phyloP scores from a whole-genome alignment of 257 asterid genomes.

The Penstemon eatonii region DNA sequence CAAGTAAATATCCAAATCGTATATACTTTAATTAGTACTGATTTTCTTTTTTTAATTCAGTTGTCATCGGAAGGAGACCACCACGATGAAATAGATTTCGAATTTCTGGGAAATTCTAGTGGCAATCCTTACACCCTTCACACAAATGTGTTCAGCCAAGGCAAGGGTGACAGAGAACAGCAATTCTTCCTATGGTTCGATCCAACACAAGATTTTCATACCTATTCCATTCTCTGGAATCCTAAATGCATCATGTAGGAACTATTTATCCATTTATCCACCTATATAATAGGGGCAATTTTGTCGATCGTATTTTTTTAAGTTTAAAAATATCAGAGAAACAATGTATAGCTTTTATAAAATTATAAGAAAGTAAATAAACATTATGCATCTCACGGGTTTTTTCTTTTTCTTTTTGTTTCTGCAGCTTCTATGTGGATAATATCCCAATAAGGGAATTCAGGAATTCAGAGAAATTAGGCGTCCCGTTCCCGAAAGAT shows the following conservation, averaged over 20 bases:
- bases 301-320: too few relatives aligned
- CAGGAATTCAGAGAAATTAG: conserved; percentile 51
- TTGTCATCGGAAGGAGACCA: conserved; percentile 69
- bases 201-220: conserved; percentile 80
- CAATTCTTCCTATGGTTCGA: conserved; percentile 91
- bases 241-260: conserved; percentile 70
- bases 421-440: conserved; percentile 60
- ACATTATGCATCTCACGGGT: too few relatives aligned
- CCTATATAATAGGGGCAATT: not conserved
- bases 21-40: not conserved
- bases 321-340: too few relatives aligned
- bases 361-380: too few relatives aligned
- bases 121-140: conserved; percentile 90
- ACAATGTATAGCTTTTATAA: not conserved
- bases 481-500: conserved; percentile 55
- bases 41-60: conserved; percentile 29
- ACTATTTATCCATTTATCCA: not conserved
- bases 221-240: conserved; percentile 83
- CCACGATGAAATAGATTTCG: conserved; percentile 90
- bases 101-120: conserved; percentile 72
- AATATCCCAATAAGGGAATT: conserved; percentile 63
- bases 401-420: not conserved
- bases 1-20: too few relatives aligned
- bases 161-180: conserved; percentile 74
- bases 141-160: conserved; percentile 74